Conservation (phyloP, 148 eudicot species). For the Diospyros lotus region DNA sequence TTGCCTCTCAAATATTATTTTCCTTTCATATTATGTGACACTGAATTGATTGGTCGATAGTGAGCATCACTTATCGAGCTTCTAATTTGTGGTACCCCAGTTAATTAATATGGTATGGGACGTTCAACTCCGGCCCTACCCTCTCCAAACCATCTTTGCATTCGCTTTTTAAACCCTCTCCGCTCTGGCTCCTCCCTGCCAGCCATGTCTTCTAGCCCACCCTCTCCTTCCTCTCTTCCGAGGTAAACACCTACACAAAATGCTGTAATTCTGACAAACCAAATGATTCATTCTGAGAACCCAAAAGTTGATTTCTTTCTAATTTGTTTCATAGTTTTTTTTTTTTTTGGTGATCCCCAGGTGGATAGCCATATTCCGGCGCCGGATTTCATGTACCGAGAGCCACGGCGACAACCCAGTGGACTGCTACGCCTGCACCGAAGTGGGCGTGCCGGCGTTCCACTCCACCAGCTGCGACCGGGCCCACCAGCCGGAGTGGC, state of each 20-base stretch:
- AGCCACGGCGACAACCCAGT: conserved; percentile 18
- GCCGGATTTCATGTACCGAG: conserved; percentile 10
- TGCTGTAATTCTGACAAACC: background rate
- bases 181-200: conserved; percentile 8
- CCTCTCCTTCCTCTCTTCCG: conserved; percentile 19
- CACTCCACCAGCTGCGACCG: conserved; percentile 84
- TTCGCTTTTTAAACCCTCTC: background rate
- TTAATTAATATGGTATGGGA: too few species aligned
- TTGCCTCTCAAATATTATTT: too few species aligned
- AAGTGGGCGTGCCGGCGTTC: conserved; percentile 75
- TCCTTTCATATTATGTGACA: too few species aligned
- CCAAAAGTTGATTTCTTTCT: background rate
- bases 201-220: conserved; percentile 29
- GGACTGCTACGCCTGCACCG: conserved; percentile 91
- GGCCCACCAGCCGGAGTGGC: conserved; percentile 70
- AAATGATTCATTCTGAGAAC: background rate
- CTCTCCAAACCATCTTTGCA: background rate
- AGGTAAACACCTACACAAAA: conserved; percentile 11
- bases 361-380: conserved; percentile 26
- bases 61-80: too few species aligned
- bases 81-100: too few species aligned
- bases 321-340: background rate
- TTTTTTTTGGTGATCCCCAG: conserved; percentile 11
- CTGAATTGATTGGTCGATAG: too few species aligned
- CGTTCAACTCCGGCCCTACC: background rate